phyloP scores from a whole-genome alignment of 768 basidiomycete species.

The Russula ochroleuca region DNA sequence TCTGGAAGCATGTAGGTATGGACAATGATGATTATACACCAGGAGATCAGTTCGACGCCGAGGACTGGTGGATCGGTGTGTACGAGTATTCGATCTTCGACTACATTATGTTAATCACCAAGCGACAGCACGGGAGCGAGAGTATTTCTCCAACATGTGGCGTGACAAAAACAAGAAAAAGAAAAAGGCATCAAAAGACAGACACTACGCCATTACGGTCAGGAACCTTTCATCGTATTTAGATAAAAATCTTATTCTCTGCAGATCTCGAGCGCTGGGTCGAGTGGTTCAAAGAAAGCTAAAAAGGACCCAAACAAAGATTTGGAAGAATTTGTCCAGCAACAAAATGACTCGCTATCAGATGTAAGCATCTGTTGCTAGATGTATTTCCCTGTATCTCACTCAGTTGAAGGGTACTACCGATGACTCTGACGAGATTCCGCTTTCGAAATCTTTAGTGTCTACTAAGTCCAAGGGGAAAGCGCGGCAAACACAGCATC shows the following conservation, averaged over 20 bases:
- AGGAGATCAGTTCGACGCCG: slow-evolving; percentile 45
- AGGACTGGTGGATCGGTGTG: slow-evolving; percentile 55
- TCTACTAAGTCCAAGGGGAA: neutral
- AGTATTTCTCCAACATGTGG: slow-evolving; percentile 32
- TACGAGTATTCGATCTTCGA: neutral
- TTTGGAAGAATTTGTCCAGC: slow-evolving; percentile 27
- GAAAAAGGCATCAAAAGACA: slow-evolving; percentile 22
- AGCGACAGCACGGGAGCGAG: slow-evolving; percentile 40
- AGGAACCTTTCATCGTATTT: neutral
- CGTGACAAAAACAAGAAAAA: slow-evolving; percentile 22
- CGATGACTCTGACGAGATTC: slow-evolving; percentile 22
- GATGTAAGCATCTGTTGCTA: slow-evolving; percentile 13
- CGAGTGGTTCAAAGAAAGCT: slow-evolving; percentile 14
- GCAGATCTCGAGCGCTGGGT: slow-evolving; percentile 12
- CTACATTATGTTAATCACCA: slow-evolving; percentile 1
- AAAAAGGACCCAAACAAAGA: slow-evolving; percentile 22
- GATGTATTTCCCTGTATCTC: neutral
- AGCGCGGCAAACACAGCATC: neutral
- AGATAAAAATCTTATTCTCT: neutral
- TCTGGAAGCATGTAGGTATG: slow-evolving; percentile 51
- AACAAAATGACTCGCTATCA: slow-evolving; percentile 18
- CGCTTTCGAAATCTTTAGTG: neutral
- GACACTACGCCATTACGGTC: slow-evolving; percentile 19
- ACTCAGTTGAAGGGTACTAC: slow-evolving; percentile 12
- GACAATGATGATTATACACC: slow-evolving; percentile 52